Evolutionary conservation across 148 eudicot species (phyloP).

Genomic region (Amaranthus hypochondriacus): DNA sequence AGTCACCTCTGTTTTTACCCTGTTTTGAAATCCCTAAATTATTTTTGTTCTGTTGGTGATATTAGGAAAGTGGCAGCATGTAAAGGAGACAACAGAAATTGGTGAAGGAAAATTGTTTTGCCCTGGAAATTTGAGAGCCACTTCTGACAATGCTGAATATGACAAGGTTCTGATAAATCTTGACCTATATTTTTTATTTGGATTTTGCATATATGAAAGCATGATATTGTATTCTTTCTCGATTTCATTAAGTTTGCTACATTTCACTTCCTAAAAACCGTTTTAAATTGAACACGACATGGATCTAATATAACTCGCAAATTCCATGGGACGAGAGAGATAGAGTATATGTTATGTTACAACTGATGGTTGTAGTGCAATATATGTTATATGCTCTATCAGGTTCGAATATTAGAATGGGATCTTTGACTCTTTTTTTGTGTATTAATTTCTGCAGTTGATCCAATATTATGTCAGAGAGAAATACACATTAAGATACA

Average conservation of each 20-base stretch:
- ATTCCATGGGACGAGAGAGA: no score
- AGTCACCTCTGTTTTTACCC: neutral
- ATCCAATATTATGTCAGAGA: conserved; percentile 80
- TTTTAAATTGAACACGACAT: no score
- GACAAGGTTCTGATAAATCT: conserved; percentile 47
- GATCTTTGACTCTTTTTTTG: neutral
- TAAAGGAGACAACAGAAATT: conserved; percentile 87
- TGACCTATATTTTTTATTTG: neutral
- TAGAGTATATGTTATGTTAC: no score
- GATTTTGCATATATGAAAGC: neutral
- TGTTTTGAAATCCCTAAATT: neutral
- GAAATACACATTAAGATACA: conserved; percentile 98
- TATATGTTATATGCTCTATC: no score
- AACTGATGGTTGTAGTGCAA: no score
- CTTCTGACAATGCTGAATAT: conserved; percentile 82
- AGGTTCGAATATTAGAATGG: no score
- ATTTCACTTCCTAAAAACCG: no score
- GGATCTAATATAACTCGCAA: no score
- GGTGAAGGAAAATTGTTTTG: conserved; percentile 94
- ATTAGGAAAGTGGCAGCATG: conserved; percentile 95
- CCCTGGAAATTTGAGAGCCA: conserved; percentile 96
- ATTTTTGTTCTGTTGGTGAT: neutral
- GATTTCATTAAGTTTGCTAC: no score
- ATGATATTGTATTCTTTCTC: no score
- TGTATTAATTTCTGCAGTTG: conserved; percentile 36